Base-by-base conservation (phyloP, 768 basidiomycete genomes). In the Kwoniella dendrophila region DNA sequence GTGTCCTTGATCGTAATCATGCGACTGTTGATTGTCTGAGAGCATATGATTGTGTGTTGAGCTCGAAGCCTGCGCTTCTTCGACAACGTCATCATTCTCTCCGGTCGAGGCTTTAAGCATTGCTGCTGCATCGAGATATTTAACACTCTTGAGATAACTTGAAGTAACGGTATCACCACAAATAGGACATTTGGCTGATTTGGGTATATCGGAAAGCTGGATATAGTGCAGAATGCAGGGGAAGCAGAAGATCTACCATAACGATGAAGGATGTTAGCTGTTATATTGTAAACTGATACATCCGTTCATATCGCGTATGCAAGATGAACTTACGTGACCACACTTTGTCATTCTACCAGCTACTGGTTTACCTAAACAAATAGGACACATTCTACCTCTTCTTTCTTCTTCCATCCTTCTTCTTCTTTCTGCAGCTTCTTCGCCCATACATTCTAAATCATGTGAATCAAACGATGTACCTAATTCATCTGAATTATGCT, bases 131-230 rank as follows among this genome's bases (percentile, higher is more conserved):
- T 90, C 87, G 68, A 86, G 87, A 89, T 92, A 98, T 73, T 89
- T 91, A 76, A 98, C 94, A 57, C 84, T 85, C 83, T 96, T 97
- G 66, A 98, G 86, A 78, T 94, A 90, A 63, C 85, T 85, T 79
- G 89, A 89, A 78, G 89, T 88, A 45, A 99, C 84, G 12, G 92
- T 89, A 81, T 98, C 96, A 72, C 89, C 90, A 79, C 96, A 99
- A 51, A 99, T 92, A 2, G 96, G 96, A 76, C 96, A 98, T 57
- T 89, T 88, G 30, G 88, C 88, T 86, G 90, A 93, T 79, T 93
- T 92, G 27, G 80, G 79, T 75, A 86, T 88, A 48, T 92, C 87
- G 26, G 91, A 90, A 22, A 86, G 86, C 74, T 85, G 87, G 71
- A 95, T 83, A 74, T 92, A 93, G 78, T 92, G 93, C 43, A 97